Evolutionary conservation across 1,284 basidiomycete species (phyloP).

Genomic region (Thelephora terrestris): DNA sequence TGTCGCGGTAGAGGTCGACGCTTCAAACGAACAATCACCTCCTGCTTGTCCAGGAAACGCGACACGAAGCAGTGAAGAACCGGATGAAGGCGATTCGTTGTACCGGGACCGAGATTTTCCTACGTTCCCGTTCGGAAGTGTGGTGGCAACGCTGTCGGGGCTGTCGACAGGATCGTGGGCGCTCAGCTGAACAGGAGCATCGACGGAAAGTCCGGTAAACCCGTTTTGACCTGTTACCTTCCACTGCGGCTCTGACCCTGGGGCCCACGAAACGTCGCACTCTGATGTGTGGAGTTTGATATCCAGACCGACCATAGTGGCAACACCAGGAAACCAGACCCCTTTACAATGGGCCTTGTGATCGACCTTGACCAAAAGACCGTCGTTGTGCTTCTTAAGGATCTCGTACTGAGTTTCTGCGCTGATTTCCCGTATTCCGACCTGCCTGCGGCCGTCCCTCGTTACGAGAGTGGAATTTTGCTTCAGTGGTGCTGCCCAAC

Average conservation of each 20-base stretch:
- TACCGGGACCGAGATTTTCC: too few relatives aligned
- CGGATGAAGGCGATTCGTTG: slow-evolving; percentile 31
- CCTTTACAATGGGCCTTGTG: slow-evolving; percentile 65
- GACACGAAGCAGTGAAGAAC: slow-evolving; percentile 56
- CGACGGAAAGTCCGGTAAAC: slow-evolving; percentile 58
- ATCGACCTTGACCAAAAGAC: slow-evolving; percentile 57
- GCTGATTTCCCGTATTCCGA: slow-evolving; percentile 55
- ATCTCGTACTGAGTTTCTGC: slow-evolving; percentile 55
- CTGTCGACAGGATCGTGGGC: neutral
- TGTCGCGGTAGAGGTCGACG: slow-evolving; percentile 37
- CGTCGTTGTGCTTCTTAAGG: slow-evolving; percentile 39
- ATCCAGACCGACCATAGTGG: slow-evolving; percentile 71
- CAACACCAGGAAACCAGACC: slow-evolving; percentile 72
- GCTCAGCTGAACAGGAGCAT: slow-evolving; percentile 16
- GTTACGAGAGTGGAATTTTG: slow-evolving; percentile 34
- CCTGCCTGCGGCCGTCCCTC: slow-evolving; percentile 47
- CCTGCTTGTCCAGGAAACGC: slow-evolving; percentile 54
- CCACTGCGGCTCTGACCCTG: slow-evolving; percentile 43
- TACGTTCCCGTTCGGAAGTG: too few relatives aligned
- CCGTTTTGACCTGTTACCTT: slow-evolving; percentile 49
- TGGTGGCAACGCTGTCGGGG: neutral
- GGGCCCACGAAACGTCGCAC: slow-evolving; percentile 56
- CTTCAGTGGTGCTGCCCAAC: slow-evolving; percentile 65
- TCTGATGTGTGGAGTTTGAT: slow-evolving; percentile 56
- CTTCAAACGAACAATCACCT: slow-evolving; percentile 67